phyloP scores from a whole-genome alignment of 2,329 filamentous ascomycete species.

The Zopfia rhizophila region DNA sequence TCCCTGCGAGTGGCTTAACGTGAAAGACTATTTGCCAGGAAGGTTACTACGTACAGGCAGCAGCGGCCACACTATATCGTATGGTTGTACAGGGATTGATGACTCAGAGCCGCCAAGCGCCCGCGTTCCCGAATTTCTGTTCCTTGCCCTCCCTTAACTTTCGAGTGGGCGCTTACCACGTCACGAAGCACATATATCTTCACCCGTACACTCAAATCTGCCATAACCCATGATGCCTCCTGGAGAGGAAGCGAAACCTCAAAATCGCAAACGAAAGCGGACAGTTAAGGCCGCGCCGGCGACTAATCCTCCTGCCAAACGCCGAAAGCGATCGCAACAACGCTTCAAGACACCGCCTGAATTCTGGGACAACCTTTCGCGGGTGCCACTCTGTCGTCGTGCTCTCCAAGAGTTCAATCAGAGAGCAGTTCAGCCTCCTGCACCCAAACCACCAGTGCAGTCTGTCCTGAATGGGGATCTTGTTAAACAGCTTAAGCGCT shows the following conservation, averaged over 20 bases:
- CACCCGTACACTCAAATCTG: slow-evolving; percentile 10
- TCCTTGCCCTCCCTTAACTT: slow-evolving; percentile 4
- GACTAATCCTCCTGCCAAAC: slow-evolving; percentile 17
- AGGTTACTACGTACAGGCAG: too few species aligned
- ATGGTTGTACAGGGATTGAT: too few species aligned
- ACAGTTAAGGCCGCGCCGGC: slow-evolving; percentile 16
- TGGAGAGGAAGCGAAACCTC: slow-evolving; percentile 12
- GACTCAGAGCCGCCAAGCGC: too few species aligned
- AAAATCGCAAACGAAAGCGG: slow-evolving; percentile 22
- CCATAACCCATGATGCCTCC: slow-evolving; percentile 17
- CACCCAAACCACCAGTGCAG: slow-evolving; percentile 8
- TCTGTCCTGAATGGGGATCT: slow-evolving; percentile 9
- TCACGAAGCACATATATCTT: slow-evolving; percentile 18
- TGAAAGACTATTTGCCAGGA: too few species aligned
- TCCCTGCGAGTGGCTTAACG: too few species aligned
- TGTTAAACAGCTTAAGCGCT: slow-evolving; percentile 20
- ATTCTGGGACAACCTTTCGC: slow-evolving; percentile 25
- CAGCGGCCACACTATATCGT: too few species aligned
- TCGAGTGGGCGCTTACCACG: slow-evolving; percentile 6
- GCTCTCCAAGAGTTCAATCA: slow-evolving; percentile 23
- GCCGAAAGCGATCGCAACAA: slow-evolving; percentile 14
- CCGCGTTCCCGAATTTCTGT: slow-evolving; percentile 5
- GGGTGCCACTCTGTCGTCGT: slow-evolving; percentile 21
- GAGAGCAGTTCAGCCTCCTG: slow-evolving; percentile 16
- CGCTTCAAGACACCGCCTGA: slow-evolving; percentile 20